phyloP scores from a whole-genome alignment of 768 basidiomycete genomes.

The Termitomyces sp. region DNA sequence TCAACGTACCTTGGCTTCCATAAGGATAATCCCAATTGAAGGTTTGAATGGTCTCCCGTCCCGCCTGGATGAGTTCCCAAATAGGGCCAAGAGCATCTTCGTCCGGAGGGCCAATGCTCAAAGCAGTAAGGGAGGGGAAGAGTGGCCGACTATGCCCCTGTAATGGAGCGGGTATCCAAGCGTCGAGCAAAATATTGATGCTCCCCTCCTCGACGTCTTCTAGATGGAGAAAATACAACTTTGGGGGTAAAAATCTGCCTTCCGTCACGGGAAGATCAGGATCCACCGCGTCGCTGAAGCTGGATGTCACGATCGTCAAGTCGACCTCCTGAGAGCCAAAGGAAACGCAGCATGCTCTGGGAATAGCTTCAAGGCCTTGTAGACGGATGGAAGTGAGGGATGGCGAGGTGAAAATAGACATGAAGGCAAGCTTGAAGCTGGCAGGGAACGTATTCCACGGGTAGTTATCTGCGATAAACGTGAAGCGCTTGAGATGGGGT shows the following conservation, averaged over 20 bases:
- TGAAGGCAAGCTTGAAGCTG: constrained; percentile 4
- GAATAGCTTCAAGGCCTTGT: constrained; percentile 1
- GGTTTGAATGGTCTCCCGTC: constrained; percentile 4
- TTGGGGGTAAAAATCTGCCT: neutral
- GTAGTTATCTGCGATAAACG: constrained; percentile 3
- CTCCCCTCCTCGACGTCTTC: constrained; percentile 7
- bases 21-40: constrained; percentile 11
- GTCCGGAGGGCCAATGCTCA: constrained; percentile 1
- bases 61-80: neutral
- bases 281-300: neutral
- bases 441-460: constrained; percentile 1
- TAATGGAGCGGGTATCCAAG: neutral
- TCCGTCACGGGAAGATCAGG: neutral
- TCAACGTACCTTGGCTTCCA: constrained; percentile 1
- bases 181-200: neutral
- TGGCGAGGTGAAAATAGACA: constrained; percentile 1
- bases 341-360: constrained; percentile 3
- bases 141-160: neutral
- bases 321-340: constrained; percentile 1
- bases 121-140: constrained; percentile 1
- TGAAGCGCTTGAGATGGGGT: constrained; percentile 4
- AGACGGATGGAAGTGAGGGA: constrained; percentile 1
- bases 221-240: constrained; percentile 2
- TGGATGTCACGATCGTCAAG: constrained; percentile 2
- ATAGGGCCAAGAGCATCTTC: neutral